A percentile compares a stretch with the other conserved stretches of the same genome.
Evolutionary conservation across 192 early-diverging fungal genomes (phyloP).

Genomic region (Rhizophagus prolifer): DNA sequence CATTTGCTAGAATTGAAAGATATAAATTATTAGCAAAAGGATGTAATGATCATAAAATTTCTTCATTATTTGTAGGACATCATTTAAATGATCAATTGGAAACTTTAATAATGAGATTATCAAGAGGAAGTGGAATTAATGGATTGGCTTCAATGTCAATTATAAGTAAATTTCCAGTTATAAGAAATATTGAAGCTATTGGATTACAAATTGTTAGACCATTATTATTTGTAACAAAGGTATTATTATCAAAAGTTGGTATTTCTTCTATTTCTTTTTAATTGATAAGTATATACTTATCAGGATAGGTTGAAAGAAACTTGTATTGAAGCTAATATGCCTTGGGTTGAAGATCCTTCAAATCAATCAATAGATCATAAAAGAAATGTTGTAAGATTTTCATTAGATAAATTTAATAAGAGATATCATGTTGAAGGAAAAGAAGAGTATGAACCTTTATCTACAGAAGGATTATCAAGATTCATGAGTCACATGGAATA

Average conservation of each 20-base stretch:
- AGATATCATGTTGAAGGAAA: background rate
- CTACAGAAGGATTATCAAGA: conserved; percentile 30
- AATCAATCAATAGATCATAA: conserved; percentile 42
- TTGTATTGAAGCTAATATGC: conserved; percentile 32
- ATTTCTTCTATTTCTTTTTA: background rate
- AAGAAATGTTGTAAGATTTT: conserved; percentile 40
- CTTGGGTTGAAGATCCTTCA: conserved; percentile 44
- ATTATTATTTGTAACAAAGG: conserved; percentile 43
- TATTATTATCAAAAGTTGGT: background rate
- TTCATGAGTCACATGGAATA: conserved; percentile 47
- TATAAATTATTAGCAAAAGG: conserved; percentile 40
- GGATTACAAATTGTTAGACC: conserved; percentile 43
- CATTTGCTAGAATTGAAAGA: conserved; percentile 37
- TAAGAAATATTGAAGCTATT: conserved; percentile 40
- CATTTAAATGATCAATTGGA: conserved; percentile 50
- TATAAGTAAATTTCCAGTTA: conserved; percentile 33
- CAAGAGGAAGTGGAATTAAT: conserved; percentile 46
- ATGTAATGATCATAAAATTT: conserved; percentile 38
- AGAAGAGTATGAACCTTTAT: conserved; percentile 29
- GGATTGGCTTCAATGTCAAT: conserved; percentile 45
- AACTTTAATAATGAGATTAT: conserved; percentile 42
- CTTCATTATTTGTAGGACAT: conserved; percentile 46
- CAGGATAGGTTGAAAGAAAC: conserved; percentile 40
- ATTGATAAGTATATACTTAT: background rate
- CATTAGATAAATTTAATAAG: conserved; percentile 27